Percentiles rank a stretch among this genome's conserved stretches.
Evolutionary conservation across 768 basidiomycete genomes (phyloP).

Genomic region (Pisolithus sp.): DNA sequence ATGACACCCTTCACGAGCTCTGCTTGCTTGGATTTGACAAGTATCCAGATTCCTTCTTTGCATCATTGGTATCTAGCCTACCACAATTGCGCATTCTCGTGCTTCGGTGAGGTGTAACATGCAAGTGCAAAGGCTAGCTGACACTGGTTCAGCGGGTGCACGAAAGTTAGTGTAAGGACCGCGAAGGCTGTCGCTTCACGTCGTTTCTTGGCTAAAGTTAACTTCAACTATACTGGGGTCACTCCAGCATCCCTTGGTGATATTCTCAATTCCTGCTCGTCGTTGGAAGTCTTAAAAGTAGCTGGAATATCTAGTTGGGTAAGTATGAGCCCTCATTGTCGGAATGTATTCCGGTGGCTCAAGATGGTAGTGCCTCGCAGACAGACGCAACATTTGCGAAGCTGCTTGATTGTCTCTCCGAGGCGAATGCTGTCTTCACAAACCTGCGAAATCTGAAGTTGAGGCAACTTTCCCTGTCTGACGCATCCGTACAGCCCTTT

Average conservation of each 20-base stretch:
- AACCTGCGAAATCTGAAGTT: conserved; percentile 53
- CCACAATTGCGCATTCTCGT: conserved; percentile 41
- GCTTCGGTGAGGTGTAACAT: conserved; percentile 41
- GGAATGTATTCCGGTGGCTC: neutral
- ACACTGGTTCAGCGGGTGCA: conserved; percentile 44
- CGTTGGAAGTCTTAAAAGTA: conserved; percentile 52
- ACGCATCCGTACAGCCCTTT: conserved; percentile 38
- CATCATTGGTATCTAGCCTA: conserved; percentile 40
- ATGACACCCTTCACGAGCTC: conserved; percentile 36
- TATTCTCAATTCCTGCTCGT: conserved; percentile 31
- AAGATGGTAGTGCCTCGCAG: conserved; percentile 25
- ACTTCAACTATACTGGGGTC: conserved; percentile 56
- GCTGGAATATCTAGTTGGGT: conserved; percentile 62
- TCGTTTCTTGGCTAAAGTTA: conserved; percentile 38
- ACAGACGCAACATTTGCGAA: conserved; percentile 51
- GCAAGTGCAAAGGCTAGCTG: conserved; percentile 9
- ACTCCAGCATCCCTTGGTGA: conserved; percentile 42
- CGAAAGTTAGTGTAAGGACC: conserved; percentile 48
- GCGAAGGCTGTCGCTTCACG: conserved; percentile 40
- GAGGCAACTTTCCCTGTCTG: conserved; percentile 46
- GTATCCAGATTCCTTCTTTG: conserved; percentile 46
- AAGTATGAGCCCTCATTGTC: conserved; percentile 11
- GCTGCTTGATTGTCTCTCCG: conserved; percentile 27
- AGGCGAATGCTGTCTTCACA: conserved; percentile 26
- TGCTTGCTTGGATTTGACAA: conserved; percentile 48